Evolutionary conservation across 208 protist species (phyloP).

Genomic region (Acanthamoeba triangularis): DNA sequence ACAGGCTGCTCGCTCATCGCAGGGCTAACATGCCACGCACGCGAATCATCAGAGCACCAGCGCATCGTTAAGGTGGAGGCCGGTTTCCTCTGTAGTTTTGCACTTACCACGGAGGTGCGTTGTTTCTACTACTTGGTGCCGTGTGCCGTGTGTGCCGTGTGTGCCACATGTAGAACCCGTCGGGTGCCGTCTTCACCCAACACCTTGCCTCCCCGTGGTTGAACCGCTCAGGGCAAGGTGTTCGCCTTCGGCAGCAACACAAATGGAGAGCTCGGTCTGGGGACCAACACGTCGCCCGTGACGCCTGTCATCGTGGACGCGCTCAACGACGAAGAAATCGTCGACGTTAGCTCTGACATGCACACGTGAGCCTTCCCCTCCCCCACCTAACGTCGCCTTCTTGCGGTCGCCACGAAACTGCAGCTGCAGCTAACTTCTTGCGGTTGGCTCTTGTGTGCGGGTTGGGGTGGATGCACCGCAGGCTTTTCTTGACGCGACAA

Average conservation of each 20-base stretch:
- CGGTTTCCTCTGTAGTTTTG: slow-evolving; percentile 31
- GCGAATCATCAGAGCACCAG: background rate
- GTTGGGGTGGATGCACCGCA: background rate
- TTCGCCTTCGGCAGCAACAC: slow-evolving; percentile 13
- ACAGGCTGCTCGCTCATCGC: background rate
- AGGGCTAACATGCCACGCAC: background rate
- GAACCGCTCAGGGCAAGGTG: background rate
- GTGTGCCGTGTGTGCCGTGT: background rate
- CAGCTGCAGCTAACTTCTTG: background rate
- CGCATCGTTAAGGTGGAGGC: background rate
- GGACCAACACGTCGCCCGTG: slow-evolving; percentile 13
- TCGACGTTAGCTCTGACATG: slow-evolving; percentile 27
- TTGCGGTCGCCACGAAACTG: background rate
- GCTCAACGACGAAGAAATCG: background rate
- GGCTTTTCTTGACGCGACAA: slow-evolving; percentile 9
- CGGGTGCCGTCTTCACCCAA: background rate
- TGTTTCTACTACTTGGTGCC: background rate
- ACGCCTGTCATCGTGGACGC: background rate
- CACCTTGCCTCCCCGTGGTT: too few species aligned
- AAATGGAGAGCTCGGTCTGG: background rate
- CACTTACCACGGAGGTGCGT: background rate
- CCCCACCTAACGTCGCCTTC: background rate
- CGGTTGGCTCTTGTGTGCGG: background rate
- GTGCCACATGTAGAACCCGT: too few species aligned
- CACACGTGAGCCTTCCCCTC: background rate